phyloP scores from a whole-genome alignment of 2,329 filamentous ascomycete species.

The Microdochium nivale region DNA sequence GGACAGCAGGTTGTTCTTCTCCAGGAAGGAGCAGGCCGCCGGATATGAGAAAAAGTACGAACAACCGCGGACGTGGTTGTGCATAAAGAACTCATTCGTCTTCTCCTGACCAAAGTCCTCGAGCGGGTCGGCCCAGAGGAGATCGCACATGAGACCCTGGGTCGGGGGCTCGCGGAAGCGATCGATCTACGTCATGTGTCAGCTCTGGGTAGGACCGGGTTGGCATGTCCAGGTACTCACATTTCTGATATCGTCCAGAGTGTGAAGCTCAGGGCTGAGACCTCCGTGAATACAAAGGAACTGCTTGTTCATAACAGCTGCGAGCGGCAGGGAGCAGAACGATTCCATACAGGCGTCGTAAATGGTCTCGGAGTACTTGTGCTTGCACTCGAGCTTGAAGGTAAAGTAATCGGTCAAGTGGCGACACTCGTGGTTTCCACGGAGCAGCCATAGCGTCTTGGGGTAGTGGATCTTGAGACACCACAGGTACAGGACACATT shows the following conservation, averaged over 20 bases:
- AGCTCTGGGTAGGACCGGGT: slow-evolving; percentile 5
- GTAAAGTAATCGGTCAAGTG: slow-evolving; percentile 99
- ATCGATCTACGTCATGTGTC: slow-evolving; percentile 59
- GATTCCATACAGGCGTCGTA: slow-evolving; percentile 99
- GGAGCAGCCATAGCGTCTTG: slow-evolving; percentile 90
- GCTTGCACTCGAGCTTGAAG: slow-evolving; percentile 99
- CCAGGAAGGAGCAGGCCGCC: slow-evolving; percentile 90
- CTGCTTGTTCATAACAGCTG: slow-evolving; percentile 99
- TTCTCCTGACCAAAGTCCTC: slow-evolving; percentile 99
- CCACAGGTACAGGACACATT: slow-evolving; percentile 98
- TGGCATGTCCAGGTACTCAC: slow-evolving; percentile 39
- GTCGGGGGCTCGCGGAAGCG: slow-evolving; percentile 96
- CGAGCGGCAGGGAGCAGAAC: slow-evolving; percentile 87
- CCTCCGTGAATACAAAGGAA: slow-evolving; percentile 98
- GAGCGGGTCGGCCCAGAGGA: slow-evolving; percentile 95
- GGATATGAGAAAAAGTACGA: slow-evolving; percentile 99
- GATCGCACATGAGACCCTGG: slow-evolving; percentile 97
- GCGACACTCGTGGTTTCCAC: slow-evolving; percentile 96
- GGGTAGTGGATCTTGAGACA: slow-evolving; percentile 98
- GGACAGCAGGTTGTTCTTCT: slow-evolving; percentile 97
- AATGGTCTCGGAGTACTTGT: slow-evolving; percentile 94
- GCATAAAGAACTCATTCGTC: slow-evolving; percentile 92
- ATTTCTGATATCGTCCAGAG: slow-evolving; percentile 84
- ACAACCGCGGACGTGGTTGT: slow-evolving; percentile 97
- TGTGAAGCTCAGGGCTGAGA: slow-evolving; percentile 90